phyloP scores from a whole-genome alignment of 163 green algal genomes.

The Chloromonas sp. region DNA sequence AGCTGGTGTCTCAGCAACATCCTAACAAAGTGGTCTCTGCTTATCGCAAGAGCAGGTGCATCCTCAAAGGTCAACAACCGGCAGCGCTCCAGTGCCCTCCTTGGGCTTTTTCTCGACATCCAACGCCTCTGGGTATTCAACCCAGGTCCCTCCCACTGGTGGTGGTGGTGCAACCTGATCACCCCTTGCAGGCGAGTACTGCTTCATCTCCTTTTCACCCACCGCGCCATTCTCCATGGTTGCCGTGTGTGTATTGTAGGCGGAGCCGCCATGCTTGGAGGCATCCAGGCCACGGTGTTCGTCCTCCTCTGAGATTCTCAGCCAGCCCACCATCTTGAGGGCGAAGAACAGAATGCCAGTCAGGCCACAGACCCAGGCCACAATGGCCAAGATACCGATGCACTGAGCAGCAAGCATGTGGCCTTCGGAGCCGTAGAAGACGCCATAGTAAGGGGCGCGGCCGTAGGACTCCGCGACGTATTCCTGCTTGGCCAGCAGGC shows the following conservation, averaged over 20 bases:
- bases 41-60: too few species aligned
- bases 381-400: slow-evolving; percentile 62
- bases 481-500: slow-evolving; percentile 63
- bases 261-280: slow-evolving; percentile 72
- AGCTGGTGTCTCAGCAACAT: too few species aligned
- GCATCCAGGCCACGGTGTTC: slow-evolving; percentile 76
- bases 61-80: too few species aligned
- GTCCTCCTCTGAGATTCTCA: slow-evolving; percentile 71
- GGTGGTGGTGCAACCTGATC: too few species aligned
- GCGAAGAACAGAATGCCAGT: slow-evolving; percentile 39
- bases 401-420: slow-evolving; percentile 51
- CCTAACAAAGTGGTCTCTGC: too few species aligned
- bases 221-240: neutral
- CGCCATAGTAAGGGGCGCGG: slow-evolving; percentile 30
- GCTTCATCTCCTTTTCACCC: neutral
- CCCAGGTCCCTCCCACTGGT: too few species aligned
- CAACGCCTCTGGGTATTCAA: too few species aligned
- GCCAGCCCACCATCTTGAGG: slow-evolving; percentile 49
- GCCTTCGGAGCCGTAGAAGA: slow-evolving; percentile 61
- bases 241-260: slow-evolving; percentile 44
- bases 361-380: slow-evolving; percentile 49
- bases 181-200: too few species aligned
- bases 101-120: too few species aligned
- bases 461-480: slow-evolving; percentile 5
- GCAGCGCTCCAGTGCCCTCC: too few species aligned